Conservation (phyloP, 2,329 filamentous ascomycete species). For the Akanthomyces muscarius region DNA sequence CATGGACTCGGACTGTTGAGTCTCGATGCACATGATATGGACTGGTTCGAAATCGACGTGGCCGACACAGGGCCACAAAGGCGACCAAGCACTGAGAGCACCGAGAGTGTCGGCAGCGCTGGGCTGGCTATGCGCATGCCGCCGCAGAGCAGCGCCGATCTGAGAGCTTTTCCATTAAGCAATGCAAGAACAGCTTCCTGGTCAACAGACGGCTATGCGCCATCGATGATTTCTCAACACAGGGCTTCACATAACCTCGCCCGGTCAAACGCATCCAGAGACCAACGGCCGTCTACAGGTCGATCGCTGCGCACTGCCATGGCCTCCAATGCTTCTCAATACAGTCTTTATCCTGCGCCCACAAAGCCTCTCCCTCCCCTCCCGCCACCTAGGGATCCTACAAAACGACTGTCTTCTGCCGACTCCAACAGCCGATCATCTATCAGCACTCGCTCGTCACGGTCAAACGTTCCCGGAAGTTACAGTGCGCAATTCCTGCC, state of each 20-base stretch:
- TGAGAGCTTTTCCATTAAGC: neutral
- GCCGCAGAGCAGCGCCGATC: conserved; percentile 1
- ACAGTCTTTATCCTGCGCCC: conserved; percentile 15
- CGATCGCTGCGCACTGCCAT: neutral
- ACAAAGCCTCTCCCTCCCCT: conserved; percentile 15
- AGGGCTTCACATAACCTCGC: neutral
- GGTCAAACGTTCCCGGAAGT: neutral
- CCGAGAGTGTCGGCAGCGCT: neutral
- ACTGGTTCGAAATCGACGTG: neutral
- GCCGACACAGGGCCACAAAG: neutral
- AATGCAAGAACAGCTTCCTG: neutral
- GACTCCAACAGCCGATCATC: conserved; percentile 14
- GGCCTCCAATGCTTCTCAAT: conserved; percentile 8
- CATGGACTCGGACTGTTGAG: conserved; percentile 10
- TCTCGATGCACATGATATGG: neutral
- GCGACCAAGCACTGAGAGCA: neutral
- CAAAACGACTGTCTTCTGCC: neutral
- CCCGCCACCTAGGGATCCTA: conserved; percentile 1
- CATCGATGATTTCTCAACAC: neutral
- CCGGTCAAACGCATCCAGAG: neutral
- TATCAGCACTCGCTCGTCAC: conserved; percentile 11
- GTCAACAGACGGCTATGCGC: conserved; percentile 1
- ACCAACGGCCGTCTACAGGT: neutral
- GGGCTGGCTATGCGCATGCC: neutral
- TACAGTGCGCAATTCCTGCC: neutral